Conservation (phyloP, 1,284 basidiomycete genomes). For the Trichosporon asahii region DNA sequence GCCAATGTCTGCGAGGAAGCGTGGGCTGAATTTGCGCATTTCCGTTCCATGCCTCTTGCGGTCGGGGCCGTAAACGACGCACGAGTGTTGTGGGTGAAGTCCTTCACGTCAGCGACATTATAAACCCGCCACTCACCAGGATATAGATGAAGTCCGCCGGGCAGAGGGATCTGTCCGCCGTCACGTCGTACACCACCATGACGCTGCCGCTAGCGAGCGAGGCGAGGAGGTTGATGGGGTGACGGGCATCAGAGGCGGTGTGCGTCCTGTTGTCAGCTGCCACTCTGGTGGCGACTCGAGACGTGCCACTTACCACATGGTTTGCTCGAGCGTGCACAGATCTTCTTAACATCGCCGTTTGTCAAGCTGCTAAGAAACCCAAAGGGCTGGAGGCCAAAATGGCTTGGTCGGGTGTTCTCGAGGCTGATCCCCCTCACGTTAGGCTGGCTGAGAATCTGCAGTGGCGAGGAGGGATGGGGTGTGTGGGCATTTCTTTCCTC, state of each 20-base stretch:
- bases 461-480: not conserved
- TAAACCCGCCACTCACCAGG: too few species aligned
- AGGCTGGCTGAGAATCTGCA: not conserved
- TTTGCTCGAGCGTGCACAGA: not conserved
- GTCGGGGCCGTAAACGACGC: too few species aligned
- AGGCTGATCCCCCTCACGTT: not conserved
- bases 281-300: too few species aligned
- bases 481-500: too few species aligned
- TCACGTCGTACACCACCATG: not conserved
- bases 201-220: not conserved
- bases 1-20: too few species aligned
- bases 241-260: not conserved
- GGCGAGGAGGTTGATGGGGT: not conserved
- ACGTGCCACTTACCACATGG: not conserved
- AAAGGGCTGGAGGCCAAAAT: not conserved
- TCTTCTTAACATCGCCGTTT: not conserved
- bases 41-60: too few species aligned
- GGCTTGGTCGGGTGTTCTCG: not conserved
- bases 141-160: too few species aligned
- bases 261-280: not conserved
- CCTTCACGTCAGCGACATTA: too few species aligned
- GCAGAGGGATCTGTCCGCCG: too few species aligned
- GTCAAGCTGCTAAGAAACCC: not conserved
- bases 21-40: too few species aligned
- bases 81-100: too few species aligned